Base-by-base conservation (phyloP, 2,329 filamentous ascomycete species). In the Trichoderma sp. region DNA sequence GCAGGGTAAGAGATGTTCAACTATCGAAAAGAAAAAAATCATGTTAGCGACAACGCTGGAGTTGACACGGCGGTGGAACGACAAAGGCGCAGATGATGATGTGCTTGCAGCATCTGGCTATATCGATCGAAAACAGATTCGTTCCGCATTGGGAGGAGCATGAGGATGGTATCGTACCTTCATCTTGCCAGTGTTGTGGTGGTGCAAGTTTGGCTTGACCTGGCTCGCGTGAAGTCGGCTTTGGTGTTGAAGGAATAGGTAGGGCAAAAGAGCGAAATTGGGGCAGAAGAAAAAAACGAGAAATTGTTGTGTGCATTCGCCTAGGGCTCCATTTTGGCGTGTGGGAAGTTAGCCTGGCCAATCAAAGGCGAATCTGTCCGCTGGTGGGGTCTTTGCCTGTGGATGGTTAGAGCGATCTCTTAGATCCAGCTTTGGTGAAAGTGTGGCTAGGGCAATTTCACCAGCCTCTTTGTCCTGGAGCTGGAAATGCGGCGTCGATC, bases 1-100 rank as follows among this genome's bases (percentile, higher is more conserved):
- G 95, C 94, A 88, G 96, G 96, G 92, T 95, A 97, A 80, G 86
- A 88, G 81, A 90, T 88, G 87, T 90, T 90, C 85, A 90, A 85
- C 88, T 88, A 74, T 73, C 23, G 57, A 61, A 50, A 58, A 66
- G 13, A 65, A 28, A 20, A 58, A 36, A 39, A 28, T 15, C n/a
- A 43, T 39, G 79, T 85, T 75, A 85, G 83, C 78, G 73, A 70
- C 69, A n/a, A 7, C 36, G 34, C 15, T 57, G 59, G 32, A 32
- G 9, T 43, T 43, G 39, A 43, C 39, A n/a, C 55, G 9, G n/a
- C 32, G 23, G 20, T 8, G 6, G 9, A 23, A 3, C 6, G 20
- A 20, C 28, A 30, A 12, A 6, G 32, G 23, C n/a, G 26, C 36
- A 39, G 23, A 34, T 23, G 34, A 34, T 23, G 26, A 9, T 17